A percentile compares a stretch with the other conserved stretches of the same genome.
Conservation (phyloP, 2,329 filamentous ascomycete genomes). For the Stagonosporopsis chrysanthemi region DNA sequence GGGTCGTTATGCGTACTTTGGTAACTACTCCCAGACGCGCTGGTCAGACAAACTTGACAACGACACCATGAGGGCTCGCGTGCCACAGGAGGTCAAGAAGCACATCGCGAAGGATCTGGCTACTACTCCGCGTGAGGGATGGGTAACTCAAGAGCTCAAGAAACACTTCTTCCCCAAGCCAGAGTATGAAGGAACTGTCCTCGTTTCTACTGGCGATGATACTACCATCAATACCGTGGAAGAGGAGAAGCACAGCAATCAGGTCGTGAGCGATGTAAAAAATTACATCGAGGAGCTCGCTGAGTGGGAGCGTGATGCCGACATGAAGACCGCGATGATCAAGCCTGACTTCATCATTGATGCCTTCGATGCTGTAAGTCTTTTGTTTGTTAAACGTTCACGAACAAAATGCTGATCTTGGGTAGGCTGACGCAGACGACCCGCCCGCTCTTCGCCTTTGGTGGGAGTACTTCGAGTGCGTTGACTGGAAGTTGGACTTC, state of each 20-base stretch:
- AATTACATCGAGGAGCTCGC: slow-evolving; percentile 46
- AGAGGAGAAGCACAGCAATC: slow-evolving; percentile 29
- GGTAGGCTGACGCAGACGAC: slow-evolving; percentile 49
- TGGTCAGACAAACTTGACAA: slow-evolving; percentile 55
- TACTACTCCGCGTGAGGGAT: slow-evolving; percentile 45
- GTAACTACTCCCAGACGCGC: slow-evolving; percentile 55
- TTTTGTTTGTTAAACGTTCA: background rate
- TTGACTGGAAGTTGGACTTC: slow-evolving; percentile 52
- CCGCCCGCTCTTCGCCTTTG: slow-evolving; percentile 54
- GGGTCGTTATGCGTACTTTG: slow-evolving; percentile 53
- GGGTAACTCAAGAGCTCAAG: slow-evolving; percentile 53
- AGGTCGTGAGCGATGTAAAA: slow-evolving; percentile 43
- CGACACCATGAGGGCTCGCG: slow-evolving; percentile 49
- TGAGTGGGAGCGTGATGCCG: slow-evolving; percentile 52
- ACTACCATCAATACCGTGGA: slow-evolving; percentile 27
- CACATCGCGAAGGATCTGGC: slow-evolving; percentile 53
- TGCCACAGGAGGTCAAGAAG: slow-evolving; percentile 50
- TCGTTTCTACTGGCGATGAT: slow-evolving; percentile 19
- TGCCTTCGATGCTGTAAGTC: slow-evolving; percentile 49
- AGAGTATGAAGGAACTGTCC: slow-evolving; percentile 48
- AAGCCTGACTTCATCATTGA: slow-evolving; percentile 49
- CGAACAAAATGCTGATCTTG: slow-evolving; percentile 2
- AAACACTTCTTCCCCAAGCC: slow-evolving; percentile 55
- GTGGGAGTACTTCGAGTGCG: slow-evolving; percentile 58
- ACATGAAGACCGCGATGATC: slow-evolving; percentile 46